Evolutionary conservation across 495 filamentous ascomycete genomes (phyloP).

Genomic region (Schizothecium vesticola): DNA sequence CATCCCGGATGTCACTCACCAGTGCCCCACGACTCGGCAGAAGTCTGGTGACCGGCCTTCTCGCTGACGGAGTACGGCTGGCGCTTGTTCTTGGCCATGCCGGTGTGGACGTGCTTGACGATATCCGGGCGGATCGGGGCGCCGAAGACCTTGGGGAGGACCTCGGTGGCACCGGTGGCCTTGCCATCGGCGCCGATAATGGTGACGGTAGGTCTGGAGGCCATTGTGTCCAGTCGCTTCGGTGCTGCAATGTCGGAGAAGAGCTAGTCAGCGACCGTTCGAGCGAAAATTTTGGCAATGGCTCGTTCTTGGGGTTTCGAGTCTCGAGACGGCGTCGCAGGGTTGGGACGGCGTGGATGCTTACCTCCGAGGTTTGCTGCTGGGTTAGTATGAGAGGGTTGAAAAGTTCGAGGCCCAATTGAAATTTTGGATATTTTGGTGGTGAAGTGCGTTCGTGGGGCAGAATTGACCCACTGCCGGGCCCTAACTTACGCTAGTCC

Average conservation of each 20-base stretch:
- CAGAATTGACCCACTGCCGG: constrained; percentile 13
- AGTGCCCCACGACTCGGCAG: constrained; percentile 99
- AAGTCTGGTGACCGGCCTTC: constrained; percentile 99
- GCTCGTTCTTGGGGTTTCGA: constrained; percentile 10
- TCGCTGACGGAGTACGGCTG: constrained; percentile 99
- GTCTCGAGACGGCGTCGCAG: constrained; percentile 1
- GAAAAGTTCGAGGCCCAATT: constrained; percentile 31
- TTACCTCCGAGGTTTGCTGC: constrained; percentile 27
- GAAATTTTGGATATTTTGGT: constrained; percentile 33
- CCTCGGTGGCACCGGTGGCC: constrained; percentile 76
- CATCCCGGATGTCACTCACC: constrained; percentile 58
- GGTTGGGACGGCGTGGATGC: constrained; percentile 5
- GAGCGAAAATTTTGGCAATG: neutral
- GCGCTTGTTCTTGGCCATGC: constrained; percentile 99
- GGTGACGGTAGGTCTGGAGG: constrained; percentile 89
- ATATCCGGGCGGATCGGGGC: constrained; percentile 97
- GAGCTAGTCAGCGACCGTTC: neutral
- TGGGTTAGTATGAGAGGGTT: constrained; percentile 24
- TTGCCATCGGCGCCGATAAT: constrained; percentile 90
- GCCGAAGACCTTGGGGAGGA: constrained; percentile 91
- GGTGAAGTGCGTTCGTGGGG: constrained; percentile 29
- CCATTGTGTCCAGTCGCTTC: constrained; percentile 57
- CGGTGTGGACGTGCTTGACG: constrained; percentile 97
- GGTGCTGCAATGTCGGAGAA: constrained; percentile 14
- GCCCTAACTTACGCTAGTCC: constrained; percentile 30